Evolutionary conservation across 169 alveolate species (phyloP), one percentile per base, ranked within the genome.

Genomic region (Toxoplasma gondii): DNA sequence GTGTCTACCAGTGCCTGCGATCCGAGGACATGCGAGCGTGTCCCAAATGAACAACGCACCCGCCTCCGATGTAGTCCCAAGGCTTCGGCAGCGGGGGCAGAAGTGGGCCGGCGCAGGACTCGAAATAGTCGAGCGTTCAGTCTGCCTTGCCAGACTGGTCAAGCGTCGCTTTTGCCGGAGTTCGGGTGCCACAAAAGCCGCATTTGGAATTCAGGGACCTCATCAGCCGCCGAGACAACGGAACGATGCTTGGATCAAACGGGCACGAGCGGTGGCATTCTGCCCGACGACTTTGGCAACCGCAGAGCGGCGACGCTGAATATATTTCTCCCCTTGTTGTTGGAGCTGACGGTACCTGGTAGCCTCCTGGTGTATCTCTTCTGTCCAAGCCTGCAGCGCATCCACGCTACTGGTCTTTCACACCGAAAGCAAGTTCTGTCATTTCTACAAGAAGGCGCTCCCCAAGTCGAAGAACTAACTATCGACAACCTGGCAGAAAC

Each of bases 331-430:
- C 90, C 64, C 31, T 1, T 16, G 22, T 31, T 82, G 36, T 7
- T 36, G 10, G 38, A 82, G 38, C 90, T 82, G 1, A 82, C 90
- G 12, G 90, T 49, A 9, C 90, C 90, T 44, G 54, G 90, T 9
- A 10, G 41, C 44, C 67, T 82, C 67, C 64, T 82, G 67, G 64
- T 16, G 41, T 29, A 29, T 27, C 90, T 82, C 19, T 24, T 44
- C 67, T 82, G 90, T 38, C 90, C 90, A 41, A 7, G 24, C 19
- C 90, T 82, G 9, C 67, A 29, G 44, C 90, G 67, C 16, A 39
- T 41, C 39, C 90, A 39, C 12, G 90, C 41, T 22, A 44, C 67
- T 17, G 64, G 69, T 22, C 38, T 24, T 12, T 9, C 34, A 9
- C 67, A 39, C 5, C 1, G 90, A 82, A 43, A 9, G 36, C n/a